Conservation (phyloP, 306 rosid genomes). For the Senna tora region DNA sequence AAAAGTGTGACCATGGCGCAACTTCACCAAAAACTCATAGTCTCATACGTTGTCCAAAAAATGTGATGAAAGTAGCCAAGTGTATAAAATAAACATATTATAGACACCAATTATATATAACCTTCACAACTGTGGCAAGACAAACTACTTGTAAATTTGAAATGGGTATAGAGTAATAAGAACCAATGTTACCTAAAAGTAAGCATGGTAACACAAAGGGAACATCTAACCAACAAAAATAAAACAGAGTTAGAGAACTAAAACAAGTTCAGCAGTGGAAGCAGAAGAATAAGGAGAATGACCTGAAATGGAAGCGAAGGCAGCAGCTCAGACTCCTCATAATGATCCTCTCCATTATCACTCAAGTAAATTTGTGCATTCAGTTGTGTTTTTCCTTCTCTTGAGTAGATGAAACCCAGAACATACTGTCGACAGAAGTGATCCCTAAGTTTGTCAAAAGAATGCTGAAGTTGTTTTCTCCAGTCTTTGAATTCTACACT, state of each 20-base stretch:
- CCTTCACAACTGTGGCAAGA: neutral
- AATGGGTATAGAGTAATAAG: neutral
- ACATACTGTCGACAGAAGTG: constrained; percentile 94
- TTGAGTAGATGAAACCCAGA: constrained; percentile 86
- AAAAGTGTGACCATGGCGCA: neutral
- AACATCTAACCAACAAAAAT: constrained; percentile 10
- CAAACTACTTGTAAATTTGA: neutral
- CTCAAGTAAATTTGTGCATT: constrained; percentile 79
- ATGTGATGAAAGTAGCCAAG: neutral
- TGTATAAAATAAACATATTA: neutral
- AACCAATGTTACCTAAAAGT: constrained; percentile 17
- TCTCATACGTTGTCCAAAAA: neutral
- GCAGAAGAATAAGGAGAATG: constrained; percentile 37
- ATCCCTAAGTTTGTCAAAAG: constrained; percentile 93
- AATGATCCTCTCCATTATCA: constrained; percentile 65
- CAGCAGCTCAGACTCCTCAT: constrained; percentile 66
- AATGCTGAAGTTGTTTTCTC: constrained; percentile 92
- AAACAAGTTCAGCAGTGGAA: constrained; percentile 25
- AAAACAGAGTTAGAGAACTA: constrained; percentile 9
- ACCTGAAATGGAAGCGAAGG: constrained; percentile 99
- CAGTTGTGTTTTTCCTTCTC: constrained; percentile 90
- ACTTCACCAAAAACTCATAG: neutral
- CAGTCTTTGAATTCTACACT: constrained; percentile 81
- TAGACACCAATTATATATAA: neutral
- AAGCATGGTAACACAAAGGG: constrained; percentile 29